Evolutionary conservation across 192 early-diverging fungal species (phyloP).

Genomic region (Lunasporangiospora selenospora): DNA sequence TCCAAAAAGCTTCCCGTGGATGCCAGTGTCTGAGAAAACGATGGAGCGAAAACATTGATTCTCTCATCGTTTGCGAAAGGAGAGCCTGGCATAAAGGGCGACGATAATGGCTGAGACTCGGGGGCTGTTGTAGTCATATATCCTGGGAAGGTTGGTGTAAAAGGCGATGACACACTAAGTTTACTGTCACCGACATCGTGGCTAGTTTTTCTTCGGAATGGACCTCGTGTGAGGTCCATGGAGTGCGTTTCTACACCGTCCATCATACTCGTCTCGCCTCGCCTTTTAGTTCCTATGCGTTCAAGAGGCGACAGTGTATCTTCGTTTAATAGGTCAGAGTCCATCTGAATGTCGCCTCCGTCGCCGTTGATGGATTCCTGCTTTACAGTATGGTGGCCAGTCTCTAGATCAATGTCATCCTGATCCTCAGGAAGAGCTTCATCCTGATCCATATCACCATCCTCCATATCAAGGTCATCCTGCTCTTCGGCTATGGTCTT

Average conservation of each 20-base stretch:
- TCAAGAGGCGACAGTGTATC: conserved; percentile 22
- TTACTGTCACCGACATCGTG: conserved; percentile 15
- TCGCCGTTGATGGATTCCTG: neutral
- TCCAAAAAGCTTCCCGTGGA: conserved; percentile 31
- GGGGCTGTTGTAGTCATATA: conserved; percentile 1
- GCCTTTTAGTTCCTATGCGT: conserved; percentile 28
- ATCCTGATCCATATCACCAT: conserved; percentile 33
- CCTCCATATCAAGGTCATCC: conserved; percentile 18
- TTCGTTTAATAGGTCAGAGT: no score
- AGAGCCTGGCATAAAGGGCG: conserved; percentile 32
- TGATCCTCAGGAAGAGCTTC: conserved; percentile 6
- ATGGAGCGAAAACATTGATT: conserved; percentile 7
- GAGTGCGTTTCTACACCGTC: conserved; percentile 23
- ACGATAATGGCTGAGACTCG: conserved; percentile 3
- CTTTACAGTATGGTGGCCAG: conserved; percentile 22
- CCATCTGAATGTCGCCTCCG: conserved; percentile 10
- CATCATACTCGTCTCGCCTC: conserved; percentile 25
- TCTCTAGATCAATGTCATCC: conserved; percentile 37
- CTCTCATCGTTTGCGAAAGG: conserved; percentile 23
- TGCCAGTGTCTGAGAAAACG: conserved; percentile 11
- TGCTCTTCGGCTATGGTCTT: conserved; percentile 9
- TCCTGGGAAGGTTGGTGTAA: neutral
- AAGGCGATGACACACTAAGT: neutral
- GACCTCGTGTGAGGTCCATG: conserved; percentile 21
- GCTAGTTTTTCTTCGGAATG: conserved; percentile 48